Conservation (phyloP, 2,329 filamentous ascomycete species). For the Mariannaea elegans region DNA sequence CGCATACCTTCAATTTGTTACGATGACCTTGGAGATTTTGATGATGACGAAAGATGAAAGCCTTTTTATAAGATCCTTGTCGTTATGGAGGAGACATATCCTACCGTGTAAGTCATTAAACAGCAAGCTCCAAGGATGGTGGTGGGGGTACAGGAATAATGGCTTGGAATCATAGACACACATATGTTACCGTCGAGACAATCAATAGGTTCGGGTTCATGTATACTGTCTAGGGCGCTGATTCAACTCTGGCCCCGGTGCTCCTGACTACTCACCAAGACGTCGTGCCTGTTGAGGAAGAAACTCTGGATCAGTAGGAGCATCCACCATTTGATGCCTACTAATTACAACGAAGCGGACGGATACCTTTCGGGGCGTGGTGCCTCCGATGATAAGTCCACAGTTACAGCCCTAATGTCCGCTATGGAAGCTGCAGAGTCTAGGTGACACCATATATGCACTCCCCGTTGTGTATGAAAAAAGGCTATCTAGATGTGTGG, state of each 20-base stretch:
- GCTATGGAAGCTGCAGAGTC: constrained; percentile 57
- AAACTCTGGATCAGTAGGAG: constrained; percentile 47
- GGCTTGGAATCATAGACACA: constrained; percentile 43
- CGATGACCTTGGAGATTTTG: constrained; percentile 61
- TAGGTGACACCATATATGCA: constrained; percentile 58
- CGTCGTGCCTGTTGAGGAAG: constrained; percentile 52
- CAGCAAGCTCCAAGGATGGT: neutral
- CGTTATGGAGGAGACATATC: constrained; percentile 57
- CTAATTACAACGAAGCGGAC: constrained; percentile 44
- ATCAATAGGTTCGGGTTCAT: constrained; percentile 69
- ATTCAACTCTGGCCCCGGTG: constrained; percentile 53
- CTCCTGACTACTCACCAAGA: constrained; percentile 53
- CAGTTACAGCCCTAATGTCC: constrained; percentile 47
- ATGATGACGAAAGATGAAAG: constrained; percentile 61
- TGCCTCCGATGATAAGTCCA: constrained; percentile 50
- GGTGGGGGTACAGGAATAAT: neutral
- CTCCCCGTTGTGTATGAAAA: constrained; percentile 68
- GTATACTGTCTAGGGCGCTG: constrained; percentile 64
- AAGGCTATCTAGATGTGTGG: constrained; percentile 67
- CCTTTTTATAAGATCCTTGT: constrained; percentile 58
- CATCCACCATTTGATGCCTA: constrained; percentile 50
- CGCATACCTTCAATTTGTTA: constrained; percentile 61
- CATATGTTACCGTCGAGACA: constrained; percentile 55
- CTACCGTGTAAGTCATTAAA: constrained; percentile 48
- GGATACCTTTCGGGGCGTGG: constrained; percentile 52